Conservation (phyloP, 108 stramenopile species). For the Fistulifera pelliculosa region DNA sequence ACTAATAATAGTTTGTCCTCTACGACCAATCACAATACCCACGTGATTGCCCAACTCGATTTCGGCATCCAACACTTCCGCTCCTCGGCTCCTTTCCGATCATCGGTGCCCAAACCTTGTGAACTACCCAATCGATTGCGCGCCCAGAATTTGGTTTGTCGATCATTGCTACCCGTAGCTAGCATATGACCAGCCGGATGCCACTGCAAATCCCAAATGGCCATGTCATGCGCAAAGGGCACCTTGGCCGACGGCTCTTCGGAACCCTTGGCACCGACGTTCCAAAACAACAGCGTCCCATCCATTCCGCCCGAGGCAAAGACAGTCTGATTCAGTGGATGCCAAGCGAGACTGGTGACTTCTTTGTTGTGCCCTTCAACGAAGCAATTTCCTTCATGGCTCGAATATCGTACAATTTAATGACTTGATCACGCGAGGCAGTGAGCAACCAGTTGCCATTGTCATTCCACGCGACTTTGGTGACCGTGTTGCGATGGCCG, state of each 20-base stretch:
- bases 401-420: conserved; percentile 93
- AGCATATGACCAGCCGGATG: conserved; percentile 92
- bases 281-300: conserved; percentile 91
- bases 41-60: conserved; percentile 87
- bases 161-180: conserved; percentile 86
- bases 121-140: conserved; percentile 81
- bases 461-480: conserved; percentile 89
- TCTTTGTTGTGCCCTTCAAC: conserved; percentile 87
- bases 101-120: conserved; percentile 58
- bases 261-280: conserved; percentile 79
- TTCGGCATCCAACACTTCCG: conserved; percentile 66
- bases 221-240: conserved; percentile 91
- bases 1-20: conserved; percentile 83
- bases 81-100: conserved; percentile 18
- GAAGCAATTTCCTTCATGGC: conserved; percentile 83
- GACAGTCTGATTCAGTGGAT: conserved; percentile 87
- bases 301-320: conserved; percentile 94
- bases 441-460: conserved; percentile 95
- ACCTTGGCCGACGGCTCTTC: conserved; percentile 73
- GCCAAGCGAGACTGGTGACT: conserved; percentile 91
- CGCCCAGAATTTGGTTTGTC: conserved; percentile 91
- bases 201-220: conserved; percentile 95
- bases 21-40: conserved; percentile 81
- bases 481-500: conserved; percentile 94
- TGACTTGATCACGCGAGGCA: conserved; percentile 85